Conservation (phyloP, 768 basidiomycete genomes). For the Plicaturopsis crispa region DNA sequence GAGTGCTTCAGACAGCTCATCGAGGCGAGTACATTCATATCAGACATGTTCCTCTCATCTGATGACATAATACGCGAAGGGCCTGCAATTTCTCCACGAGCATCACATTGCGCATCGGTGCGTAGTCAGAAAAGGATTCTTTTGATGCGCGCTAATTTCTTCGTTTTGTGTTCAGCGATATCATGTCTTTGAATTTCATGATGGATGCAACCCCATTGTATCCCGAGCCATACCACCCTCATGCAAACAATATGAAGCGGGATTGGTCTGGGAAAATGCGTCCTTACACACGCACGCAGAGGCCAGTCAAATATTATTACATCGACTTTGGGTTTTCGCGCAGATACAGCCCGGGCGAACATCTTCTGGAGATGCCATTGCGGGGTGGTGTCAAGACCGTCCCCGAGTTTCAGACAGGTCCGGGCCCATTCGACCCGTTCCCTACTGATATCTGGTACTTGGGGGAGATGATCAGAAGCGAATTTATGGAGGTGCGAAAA, state of each 20-base stretch:
- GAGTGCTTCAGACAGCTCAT: constrained; percentile 22
- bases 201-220: constrained; percentile 7
- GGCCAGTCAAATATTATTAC: constrained; percentile 7
- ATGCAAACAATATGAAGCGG: not conserved
- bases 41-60: not conserved
- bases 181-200: constrained; percentile 6
- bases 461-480: constrained; percentile 7
- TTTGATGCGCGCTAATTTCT: not conserved
- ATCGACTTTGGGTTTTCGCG: constrained; percentile 7
- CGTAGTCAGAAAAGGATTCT: not conserved
- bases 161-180: constrained; percentile 3
- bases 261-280: constrained; percentile 1
- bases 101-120: constrained; percentile 21
- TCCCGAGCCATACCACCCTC: constrained; percentile 7
- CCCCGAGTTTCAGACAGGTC: constrained; percentile 8
- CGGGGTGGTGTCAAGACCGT: constrained; percentile 7
- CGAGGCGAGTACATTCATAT: constrained; percentile 13
- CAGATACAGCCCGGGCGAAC: constrained; percentile 1
- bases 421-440: constrained; percentile 6
- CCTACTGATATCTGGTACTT: constrained; percentile 5
- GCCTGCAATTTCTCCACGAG: constrained; percentile 24
- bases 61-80: constrained; percentile 9
- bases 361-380: not conserved
- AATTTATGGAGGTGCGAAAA: constrained; percentile 7
- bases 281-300: constrained; percentile 7